Conservation (phyloP, 2,329 filamentous ascomycete genomes). For the Penicillium brasilianum region DNA sequence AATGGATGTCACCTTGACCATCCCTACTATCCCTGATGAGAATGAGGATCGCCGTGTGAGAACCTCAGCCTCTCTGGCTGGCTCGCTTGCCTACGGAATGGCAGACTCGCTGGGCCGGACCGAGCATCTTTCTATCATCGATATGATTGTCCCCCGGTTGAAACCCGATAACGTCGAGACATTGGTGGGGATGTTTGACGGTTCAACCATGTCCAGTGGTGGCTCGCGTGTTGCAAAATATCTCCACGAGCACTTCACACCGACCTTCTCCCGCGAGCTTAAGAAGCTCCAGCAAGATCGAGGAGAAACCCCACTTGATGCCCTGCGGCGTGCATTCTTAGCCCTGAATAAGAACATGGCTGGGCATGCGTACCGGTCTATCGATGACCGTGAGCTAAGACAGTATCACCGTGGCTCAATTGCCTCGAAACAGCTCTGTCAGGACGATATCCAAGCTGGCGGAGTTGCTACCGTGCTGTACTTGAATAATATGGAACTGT, state of each 20-base stretch:
- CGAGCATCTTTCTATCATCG: constrained; percentile 93
- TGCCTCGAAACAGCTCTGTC: constrained; percentile 76
- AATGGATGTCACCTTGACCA: constrained; percentile 97
- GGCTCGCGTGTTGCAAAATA: constrained; percentile 97
- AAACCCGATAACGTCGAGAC: constrained; percentile 89
- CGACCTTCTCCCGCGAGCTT: constrained; percentile 81
- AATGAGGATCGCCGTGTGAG: constrained; percentile 93
- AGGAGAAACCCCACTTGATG: constrained; percentile 79
- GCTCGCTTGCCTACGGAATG: constrained; percentile 93
- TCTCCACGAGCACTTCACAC: constrained; percentile 91
- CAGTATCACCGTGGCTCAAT: constrained; percentile 70
- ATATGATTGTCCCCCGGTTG: constrained; percentile 92
- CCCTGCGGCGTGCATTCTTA: constrained; percentile 83
- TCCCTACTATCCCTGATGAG: constrained; percentile 91
- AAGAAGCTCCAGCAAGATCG: constrained; percentile 70
- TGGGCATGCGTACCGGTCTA: constrained; percentile 77
- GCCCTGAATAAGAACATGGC: constrained; percentile 93
- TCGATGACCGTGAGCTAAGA: constrained; percentile 71
- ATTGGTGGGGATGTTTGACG: constrained; percentile 93
- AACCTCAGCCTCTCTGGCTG: constrained; percentile 93
- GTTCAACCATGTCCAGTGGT: constrained; percentile 82
- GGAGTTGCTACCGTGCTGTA: constrained; percentile 92
- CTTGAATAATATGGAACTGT: constrained; percentile 85
- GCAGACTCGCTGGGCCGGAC: constrained; percentile 91
- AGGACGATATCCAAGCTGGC: constrained; percentile 87